Evolutionary conservation across 208 protist species (phyloP), one percentile per base, ranked within the genome.

Genomic region (Lotmaria passim): DNA sequence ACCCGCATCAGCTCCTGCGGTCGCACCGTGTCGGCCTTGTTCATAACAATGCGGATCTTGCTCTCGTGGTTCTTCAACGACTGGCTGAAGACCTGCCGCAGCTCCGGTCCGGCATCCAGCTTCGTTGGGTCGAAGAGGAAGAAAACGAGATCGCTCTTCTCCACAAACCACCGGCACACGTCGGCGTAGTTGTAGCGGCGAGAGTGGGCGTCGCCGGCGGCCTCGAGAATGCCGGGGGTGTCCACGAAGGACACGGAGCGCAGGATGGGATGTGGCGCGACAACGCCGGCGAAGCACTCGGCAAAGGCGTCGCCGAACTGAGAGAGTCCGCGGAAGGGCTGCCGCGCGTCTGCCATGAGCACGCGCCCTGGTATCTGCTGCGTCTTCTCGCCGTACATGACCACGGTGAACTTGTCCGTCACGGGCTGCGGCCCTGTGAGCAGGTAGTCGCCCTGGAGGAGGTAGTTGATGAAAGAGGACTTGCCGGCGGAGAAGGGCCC

Each of bases 81-180:
- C 43, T 84, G 50, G 53, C 78, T 78, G 66, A 94, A 96, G 48
- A 93, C 41, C 48, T 78, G 81, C 36, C 75, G 80, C 55, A 96
- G 80, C 75, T 95, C 87, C 28, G 73, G 60, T 28, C 91, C 91
- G 60, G 88, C 70, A 74, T 99, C 98, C 33, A 99, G 89, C 85
- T 99, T 99, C 59, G 98, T 94, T n/a, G 98, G 97, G 72, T 99
- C 98, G 77, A 99, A 99, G 31, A 99, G 73, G 62, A 99, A 80
- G 34, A 99, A 91, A 48, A 99, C 95, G 52, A 98, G 81, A 82
- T 99, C 98, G 21, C 91, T 89, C 51, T 89, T 87, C 65, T 98
- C 87, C 3, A 96, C 94, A 80, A 98, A 98, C 96, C 97, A 99
- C 41, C 82, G 62, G 67, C 76, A 81, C 26, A 97, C 94, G 53